A percentile compares a stretch with the other conserved stretches of the same genome.
phyloP scores from a whole-genome alignment of 805 yeast species.

The Monosporozyma yasuniensis region DNA sequence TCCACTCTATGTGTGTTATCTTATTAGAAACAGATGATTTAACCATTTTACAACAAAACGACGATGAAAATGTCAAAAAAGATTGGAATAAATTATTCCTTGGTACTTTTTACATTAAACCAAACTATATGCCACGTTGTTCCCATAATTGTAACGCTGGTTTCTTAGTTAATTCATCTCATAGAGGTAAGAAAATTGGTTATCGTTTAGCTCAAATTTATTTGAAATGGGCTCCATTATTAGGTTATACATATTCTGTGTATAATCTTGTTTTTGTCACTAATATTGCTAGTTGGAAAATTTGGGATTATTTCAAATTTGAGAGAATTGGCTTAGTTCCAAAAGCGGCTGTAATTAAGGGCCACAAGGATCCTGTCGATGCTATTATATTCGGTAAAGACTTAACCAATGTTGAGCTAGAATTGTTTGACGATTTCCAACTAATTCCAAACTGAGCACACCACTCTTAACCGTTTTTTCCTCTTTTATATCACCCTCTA shows the following conservation, averaged over 20 bases:
- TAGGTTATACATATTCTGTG: conserved; percentile 77
- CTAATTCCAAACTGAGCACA: no score
- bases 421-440: conserved; percentile 17
- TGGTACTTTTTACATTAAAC: conserved; percentile 76
- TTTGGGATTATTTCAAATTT: conserved; percentile 82
- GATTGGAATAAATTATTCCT: conserved; percentile 44
- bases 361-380: conserved; percentile 53
- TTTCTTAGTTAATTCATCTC: conserved; percentile 52
- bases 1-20: conserved; percentile 55
- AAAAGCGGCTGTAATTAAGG: conserved; percentile 66
- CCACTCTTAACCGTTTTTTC: no score
- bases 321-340: conserved; percentile 67
- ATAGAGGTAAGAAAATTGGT: conserved; percentile 66
- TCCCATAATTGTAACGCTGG: conserved; percentile 87
- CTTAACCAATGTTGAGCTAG: conserved; percentile 29
- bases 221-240: conserved; percentile 59
- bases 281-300: conserved; percentile 61
- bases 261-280: conserved; percentile 82
- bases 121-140: conserved; percentile 78
- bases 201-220: conserved; percentile 58
- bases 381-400: conserved; percentile 74
- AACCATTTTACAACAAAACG: conserved; percentile 6
- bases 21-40: conserved; percentile 40
- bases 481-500: no score
- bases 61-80: conserved; percentile 3